These are phyloP conservation scores for Sclerospora graminicola DNA, from an alignment of 352 stramenopile species.

Conservation along the genomic window DNA sequence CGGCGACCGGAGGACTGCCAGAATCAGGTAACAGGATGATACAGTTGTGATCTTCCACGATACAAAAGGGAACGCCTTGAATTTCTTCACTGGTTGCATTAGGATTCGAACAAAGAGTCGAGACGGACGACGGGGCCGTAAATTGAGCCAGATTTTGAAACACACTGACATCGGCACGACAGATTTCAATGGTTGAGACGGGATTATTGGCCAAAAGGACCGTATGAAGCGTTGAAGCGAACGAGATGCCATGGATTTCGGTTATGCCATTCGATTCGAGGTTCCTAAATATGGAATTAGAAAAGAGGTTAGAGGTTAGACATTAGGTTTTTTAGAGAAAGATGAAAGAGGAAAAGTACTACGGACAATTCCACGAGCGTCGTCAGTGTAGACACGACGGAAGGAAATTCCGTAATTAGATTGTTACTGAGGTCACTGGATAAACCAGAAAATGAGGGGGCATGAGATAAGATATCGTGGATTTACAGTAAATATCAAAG, in stretches of 20 bases:
- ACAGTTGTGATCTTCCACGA: conserved; percentile 22
- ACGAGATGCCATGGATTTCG: conserved; percentile 30
- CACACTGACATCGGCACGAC: conserved; percentile 29
- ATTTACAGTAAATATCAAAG: neutral
- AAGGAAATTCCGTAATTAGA: conserved; percentile 33
- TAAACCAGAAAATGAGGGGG: neutral
- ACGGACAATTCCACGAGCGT: conserved; percentile 49
- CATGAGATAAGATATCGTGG: neutral
- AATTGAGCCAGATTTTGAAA: conserved; percentile 25
- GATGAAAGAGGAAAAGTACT: too few relatives aligned
- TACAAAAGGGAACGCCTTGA: conserved; percentile 26
- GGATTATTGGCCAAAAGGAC: conserved; percentile 34
- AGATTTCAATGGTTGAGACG: conserved; percentile 38
- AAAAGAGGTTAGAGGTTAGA: conserved; percentile 2
- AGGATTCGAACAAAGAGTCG: conserved; percentile 16
- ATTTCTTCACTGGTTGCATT: conserved; percentile 18
- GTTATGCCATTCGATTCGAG: conserved; percentile 48
- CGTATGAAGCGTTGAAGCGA: conserved; percentile 39
- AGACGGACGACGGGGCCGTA: conserved; percentile 22
- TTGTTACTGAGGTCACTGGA: conserved; percentile 53
- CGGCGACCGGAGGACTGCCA: conserved; percentile 2
- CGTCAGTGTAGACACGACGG: conserved; percentile 29
- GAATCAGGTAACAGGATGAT: conserved; percentile 3
- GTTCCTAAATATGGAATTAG: conserved; percentile 28
- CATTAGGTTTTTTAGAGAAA: neutral